Evolutionary conservation across 2,329 filamentous ascomycete genomes (phyloP).

Genomic region (Bertia moriformis): DNA sequence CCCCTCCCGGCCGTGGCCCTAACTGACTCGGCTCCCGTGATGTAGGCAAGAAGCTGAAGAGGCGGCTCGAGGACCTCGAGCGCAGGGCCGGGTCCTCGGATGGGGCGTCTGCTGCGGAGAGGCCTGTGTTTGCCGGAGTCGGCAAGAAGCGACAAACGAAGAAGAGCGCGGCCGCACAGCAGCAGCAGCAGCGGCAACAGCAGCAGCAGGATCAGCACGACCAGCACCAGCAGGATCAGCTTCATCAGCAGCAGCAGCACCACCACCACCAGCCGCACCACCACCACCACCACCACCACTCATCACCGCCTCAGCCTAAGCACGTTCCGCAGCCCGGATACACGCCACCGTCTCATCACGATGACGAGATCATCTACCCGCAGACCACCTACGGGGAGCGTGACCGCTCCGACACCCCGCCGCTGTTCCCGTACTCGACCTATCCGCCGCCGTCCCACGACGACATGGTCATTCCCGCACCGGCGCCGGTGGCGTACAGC

Average conservation of each 20-base stretch:
- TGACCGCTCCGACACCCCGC: slow-evolving; percentile 57
- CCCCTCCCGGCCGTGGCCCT: slow-evolving; percentile 1
- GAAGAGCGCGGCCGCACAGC: slow-evolving; percentile 10
- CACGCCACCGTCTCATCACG: slow-evolving; percentile 42
- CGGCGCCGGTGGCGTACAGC: too few species aligned
- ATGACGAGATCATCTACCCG: slow-evolving; percentile 55
- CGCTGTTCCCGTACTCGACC: slow-evolving; percentile 50
- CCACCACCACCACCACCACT: slow-evolving; percentile 12
- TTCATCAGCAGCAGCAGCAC: slow-evolving; percentile 9
- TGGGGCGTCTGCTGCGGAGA: background rate
- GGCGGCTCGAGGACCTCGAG: slow-evolving; percentile 73
- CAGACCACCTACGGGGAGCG: slow-evolving; percentile 35
- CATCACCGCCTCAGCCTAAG: slow-evolving; percentile 18
- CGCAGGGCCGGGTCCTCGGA: slow-evolving; percentile 45
- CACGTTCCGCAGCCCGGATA: slow-evolving; percentile 33
- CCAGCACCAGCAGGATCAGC: slow-evolving; percentile 14
- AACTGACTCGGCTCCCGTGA: too few species aligned
- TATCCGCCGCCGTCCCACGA: slow-evolving; percentile 50
- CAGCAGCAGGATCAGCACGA: slow-evolving; percentile 23
- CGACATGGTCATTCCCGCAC: slow-evolving; percentile 40
- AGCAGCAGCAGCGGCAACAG: slow-evolving; percentile 34
- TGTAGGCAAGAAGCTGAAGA: slow-evolving; percentile 82
- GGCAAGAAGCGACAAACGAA: background rate
- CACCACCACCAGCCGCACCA: slow-evolving; percentile 16
- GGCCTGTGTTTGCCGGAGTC: background rate